Evolutionary conservation across 176 grass and related monocot genomes (phyloP).

Genomic region (Triticum aestivum): IWGSC_CS_RefSeq_v2.1 NC_057794.1:524221705-524222204

Average conservation of each 20-base stretch:
- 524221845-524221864: slow-evolving; percentile 15
- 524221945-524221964: background rate
- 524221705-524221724: slow-evolving; percentile 34
- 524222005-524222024: slow-evolving; percentile 31
- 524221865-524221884: background rate
- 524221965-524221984: background rate
- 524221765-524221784: background rate
- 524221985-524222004: slow-evolving; percentile 21
- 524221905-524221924: slow-evolving; percentile 23
- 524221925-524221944: slow-evolving; percentile 27
- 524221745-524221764: slow-evolving; percentile 9
- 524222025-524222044: slow-evolving; percentile 12
- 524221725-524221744: background rate
- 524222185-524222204: slow-evolving; percentile 18
- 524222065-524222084: slow-evolving; percentile 4
- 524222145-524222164: slow-evolving; percentile 34
- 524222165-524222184: slow-evolving; percentile 40
- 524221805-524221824: slow-evolving; percentile 33
- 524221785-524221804: background rate
- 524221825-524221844: slow-evolving; percentile 20
- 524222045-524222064: slow-evolving; percentile 15
- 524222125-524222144: slow-evolving; percentile 42
- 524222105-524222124: slow-evolving; percentile 43
- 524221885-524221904: background rate
- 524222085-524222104: slow-evolving; percentile 39